phyloP scores from a whole-genome alignment of 78 protist genomes.

The Tieghemostelium lacteum region DNA sequence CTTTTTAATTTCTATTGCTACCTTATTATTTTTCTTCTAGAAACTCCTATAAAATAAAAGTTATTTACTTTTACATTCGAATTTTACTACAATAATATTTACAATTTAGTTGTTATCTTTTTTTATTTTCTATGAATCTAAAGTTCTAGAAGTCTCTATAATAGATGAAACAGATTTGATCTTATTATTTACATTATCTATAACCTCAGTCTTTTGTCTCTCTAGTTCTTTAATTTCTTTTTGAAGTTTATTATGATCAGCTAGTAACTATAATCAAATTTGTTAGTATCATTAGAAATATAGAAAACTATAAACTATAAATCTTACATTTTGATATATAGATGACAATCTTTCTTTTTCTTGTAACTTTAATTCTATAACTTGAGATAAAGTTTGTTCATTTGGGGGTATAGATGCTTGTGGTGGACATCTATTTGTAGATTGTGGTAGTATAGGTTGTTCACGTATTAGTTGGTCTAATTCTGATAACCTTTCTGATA shows the following conservation, averaged over 20 bases:
- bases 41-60: too few species aligned
- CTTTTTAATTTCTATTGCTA: too few species aligned
- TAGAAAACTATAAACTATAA: not conserved
- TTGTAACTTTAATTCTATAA: not conserved
- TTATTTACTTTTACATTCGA: too few species aligned
- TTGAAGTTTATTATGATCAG: conserved; percentile 7
- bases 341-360: conserved; percentile 21
- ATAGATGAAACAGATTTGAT: not conserved
- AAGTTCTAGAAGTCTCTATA: not conserved
- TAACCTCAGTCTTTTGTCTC: not conserved
- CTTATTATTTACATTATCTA: conserved; percentile 18
- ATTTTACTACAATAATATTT: too few species aligned
- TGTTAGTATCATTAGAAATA: not conserved
- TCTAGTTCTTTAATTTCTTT: conserved; percentile 1
- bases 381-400: not conserved
- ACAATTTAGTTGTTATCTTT: too few species aligned
- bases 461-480: conserved; percentile 17
- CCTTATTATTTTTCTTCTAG: too few species aligned
- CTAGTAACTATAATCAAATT: not conserved
- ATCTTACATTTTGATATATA: conserved; percentile 33
- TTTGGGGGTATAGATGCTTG: not conserved
- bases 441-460: conserved; percentile 8
- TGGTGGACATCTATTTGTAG: not conserved
- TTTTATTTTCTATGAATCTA: conserved; percentile 6
- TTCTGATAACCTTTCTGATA: conserved; percentile 18